These are phyloP conservation scores for Evansstolkia leycettana DNA, from an alignment of 495 filamentous ascomycete genomes.

Conservation along the genomic window DNA sequence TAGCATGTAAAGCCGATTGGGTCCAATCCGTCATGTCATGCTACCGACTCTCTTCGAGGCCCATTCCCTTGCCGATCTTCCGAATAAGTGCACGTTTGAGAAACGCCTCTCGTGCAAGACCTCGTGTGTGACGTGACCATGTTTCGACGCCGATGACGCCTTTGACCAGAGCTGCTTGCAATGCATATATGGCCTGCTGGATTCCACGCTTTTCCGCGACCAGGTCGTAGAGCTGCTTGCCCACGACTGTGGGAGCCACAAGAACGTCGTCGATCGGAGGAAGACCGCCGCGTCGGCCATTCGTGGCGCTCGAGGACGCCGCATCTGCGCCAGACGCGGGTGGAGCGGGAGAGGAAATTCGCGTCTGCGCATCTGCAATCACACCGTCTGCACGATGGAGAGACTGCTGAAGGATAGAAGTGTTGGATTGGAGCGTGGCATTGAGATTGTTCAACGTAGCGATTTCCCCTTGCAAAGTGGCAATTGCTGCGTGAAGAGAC, in stretches of 20 bases:
- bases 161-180: conserved; percentile 69
- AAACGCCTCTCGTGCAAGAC: conserved; percentile 78
- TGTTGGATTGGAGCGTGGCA: conserved; percentile 60
- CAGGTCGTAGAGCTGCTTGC: conserved; percentile 78
- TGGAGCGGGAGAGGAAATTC: conserved; percentile 22
- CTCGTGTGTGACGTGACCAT: conserved; percentile 73
- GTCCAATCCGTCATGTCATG: too few relatives aligned
- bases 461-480: conserved; percentile 58
- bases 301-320: conserved; percentile 1
- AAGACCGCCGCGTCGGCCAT: conserved; percentile 21
- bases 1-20: too few relatives aligned
- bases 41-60: conserved; percentile 26
- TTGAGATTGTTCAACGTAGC: conserved; percentile 55
- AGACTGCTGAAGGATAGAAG: conserved; percentile 59
- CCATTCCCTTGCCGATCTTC: conserved; percentile 85
- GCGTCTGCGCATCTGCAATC: conserved; percentile 48
- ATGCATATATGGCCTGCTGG: conserved; percentile 72
- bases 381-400: conserved; percentile 70
- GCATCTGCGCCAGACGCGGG: conserved; percentile 24
- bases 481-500: conserved; percentile 57
- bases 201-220: conserved; percentile 77
- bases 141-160: conserved; percentile 69
- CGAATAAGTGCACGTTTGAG: conserved; percentile 77
- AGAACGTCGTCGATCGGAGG: conserved; percentile 78
- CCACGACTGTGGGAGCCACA: conserved; percentile 88